These are phyloP conservation scores for Lentinula edodes DNA, from an alignment of 768 basidiomycete genomes.

Conservation along the genomic window DNA sequence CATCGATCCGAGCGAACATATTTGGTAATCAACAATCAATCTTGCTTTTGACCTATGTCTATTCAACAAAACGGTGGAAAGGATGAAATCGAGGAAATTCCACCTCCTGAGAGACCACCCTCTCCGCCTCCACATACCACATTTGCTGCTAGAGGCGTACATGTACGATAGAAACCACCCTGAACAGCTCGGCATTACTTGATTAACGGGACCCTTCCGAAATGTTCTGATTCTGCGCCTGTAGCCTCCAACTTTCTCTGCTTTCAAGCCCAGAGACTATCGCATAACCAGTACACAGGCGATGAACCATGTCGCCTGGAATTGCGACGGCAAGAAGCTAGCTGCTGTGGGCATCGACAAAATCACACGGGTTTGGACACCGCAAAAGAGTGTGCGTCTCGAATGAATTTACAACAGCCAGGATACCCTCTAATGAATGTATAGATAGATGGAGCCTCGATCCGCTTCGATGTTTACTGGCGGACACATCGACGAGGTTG, in stretches of 20 bases:
- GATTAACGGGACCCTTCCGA: constrained; percentile 2
- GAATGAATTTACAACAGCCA: background rate
- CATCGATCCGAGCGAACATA: no score
- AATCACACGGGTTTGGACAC: constrained; percentile 67
- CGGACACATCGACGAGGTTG: constrained; percentile 75
- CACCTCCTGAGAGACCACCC: constrained; percentile 53
- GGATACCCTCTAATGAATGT: background rate
- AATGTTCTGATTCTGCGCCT: background rate
- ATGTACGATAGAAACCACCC: constrained; percentile 45
- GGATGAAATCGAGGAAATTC: constrained; percentile 56
- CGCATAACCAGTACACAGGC: constrained; percentile 57
- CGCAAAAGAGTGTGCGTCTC: constrained; percentile 66
- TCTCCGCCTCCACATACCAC: constrained; percentile 72
- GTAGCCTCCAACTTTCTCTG: constrained; percentile 74
- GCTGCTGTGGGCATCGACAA: constrained; percentile 83
- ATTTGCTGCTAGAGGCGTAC: constrained; percentile 63
- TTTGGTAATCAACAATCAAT: no score
- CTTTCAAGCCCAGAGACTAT: constrained; percentile 74
- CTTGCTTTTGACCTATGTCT: background rate
- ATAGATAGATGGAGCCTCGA: constrained; percentile 60
- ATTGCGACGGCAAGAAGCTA: constrained; percentile 75
- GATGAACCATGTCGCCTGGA: constrained; percentile 81
- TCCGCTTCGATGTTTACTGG: constrained; percentile 62
- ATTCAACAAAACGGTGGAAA: constrained; percentile 16
- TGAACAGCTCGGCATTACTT: background rate